Evolutionary conservation across 83 land plant species (phyloP), one percentile per base, ranked within the genome.

Genomic region (Picea mariana): DNA sequence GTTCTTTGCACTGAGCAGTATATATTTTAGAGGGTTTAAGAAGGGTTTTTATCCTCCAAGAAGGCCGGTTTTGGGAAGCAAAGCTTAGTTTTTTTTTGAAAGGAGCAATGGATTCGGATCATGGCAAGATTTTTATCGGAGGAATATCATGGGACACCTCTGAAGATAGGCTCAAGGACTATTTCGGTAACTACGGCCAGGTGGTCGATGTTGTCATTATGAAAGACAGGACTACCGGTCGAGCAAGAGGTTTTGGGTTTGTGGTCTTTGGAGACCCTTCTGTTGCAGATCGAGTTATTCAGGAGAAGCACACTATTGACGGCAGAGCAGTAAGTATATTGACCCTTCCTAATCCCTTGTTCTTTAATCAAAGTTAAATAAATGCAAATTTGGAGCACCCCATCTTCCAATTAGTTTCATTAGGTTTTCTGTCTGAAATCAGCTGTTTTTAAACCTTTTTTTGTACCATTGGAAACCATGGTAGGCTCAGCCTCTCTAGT

Each of bases 121-220:
- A 91, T 68, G 94, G 94, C 3, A 91, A 91, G 94, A 85, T 91
- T 0, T 91, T 91, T 65, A 86, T 91, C 38, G 94, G 94, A 9
- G 94, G 94, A 64, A 89, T 91, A 16, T 91, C 94, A 12, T 91
- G 94, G 94, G 94, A 91, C 64, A 91, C 94, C 6, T 55, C 87
- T 72, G 91, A 91, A 81, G 91, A 91, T 15, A 84, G 77, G 84
- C 87, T 91, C 9, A 89, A 82, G 80, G 91, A 91, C 76, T 83
- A 91, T 80, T 91, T 91, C 71, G 84, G 79, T 8, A 77, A 65
- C 38, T 91, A 89, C 58, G 94, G 94, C 4, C 90, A 87, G 66
- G 94, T 91, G 65, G 16, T 82, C 20, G 88, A 92, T 80, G 78
- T 91, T 1, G 90, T 89, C 3, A 89, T 92, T 58, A 92, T 92